These are phyloP conservation scores for Fusarium xyrophilum DNA, from an alignment of 2,329 filamentous ascomycete species.

Conservation along the genomic window DNA sequence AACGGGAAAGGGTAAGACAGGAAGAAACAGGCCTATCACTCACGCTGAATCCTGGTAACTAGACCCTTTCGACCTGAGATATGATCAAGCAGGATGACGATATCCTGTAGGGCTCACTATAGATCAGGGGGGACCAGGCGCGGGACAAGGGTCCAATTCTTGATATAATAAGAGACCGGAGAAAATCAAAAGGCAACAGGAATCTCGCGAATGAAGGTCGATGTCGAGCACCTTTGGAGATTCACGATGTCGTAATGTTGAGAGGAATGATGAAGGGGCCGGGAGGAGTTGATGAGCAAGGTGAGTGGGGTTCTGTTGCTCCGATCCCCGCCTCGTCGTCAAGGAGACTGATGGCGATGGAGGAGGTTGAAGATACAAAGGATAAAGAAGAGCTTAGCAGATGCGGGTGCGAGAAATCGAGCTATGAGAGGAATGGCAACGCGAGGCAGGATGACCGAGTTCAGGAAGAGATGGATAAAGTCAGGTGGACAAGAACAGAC, in stretches of 20 bases:
- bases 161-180: background rate
- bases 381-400: constrained; percentile 1
- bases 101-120: constrained; percentile 19
- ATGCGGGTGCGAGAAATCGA: constrained; percentile 2
- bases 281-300: constrained; percentile 23
- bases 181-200: background rate
- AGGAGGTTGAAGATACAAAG: background rate
- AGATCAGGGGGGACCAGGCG: constrained; percentile 4
- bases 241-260: constrained; percentile 16
- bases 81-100: constrained; percentile 18
- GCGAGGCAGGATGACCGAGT: constrained; percentile 1
- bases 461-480: background rate
- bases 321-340: constrained; percentile 31
- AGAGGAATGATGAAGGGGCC: constrained; percentile 22
- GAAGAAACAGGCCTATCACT: constrained; percentile 24
- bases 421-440: background rate
- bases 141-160: background rate
- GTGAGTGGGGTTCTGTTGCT: constrained; percentile 33
- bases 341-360: constrained; percentile 8
- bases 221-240: constrained; percentile 4
- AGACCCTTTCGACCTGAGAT: constrained; percentile 22
- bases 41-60: constrained; percentile 27
- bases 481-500: constrained; percentile 8
- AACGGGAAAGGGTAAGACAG: constrained; percentile 2
- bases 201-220: background rate